phyloP scores from a whole-genome alignment of 2,329 filamentous ascomycete species.

The Aureobasidium sp. region DNA sequence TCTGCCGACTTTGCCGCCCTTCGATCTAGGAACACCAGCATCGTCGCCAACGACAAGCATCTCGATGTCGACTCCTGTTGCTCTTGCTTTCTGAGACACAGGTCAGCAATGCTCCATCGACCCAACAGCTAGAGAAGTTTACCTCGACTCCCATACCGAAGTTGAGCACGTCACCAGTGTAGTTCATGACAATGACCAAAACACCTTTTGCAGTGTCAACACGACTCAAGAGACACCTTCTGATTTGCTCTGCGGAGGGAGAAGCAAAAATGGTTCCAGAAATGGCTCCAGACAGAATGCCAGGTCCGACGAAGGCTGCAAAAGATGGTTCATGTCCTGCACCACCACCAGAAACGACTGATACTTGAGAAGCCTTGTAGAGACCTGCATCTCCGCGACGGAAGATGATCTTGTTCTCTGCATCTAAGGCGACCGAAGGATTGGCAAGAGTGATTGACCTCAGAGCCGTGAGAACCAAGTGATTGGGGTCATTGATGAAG shows the following conservation, averaged over 20 bases:
- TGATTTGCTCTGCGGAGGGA: conserved; percentile 74
- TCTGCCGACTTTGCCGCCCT: conserved; percentile 85
- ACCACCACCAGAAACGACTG: conserved; percentile 80
- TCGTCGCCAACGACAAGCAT: conserved; percentile 93
- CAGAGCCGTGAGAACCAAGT: conserved; percentile 71
- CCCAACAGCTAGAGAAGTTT: conserved; percentile 30
- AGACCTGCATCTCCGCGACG: conserved; percentile 49
- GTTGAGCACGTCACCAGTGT: conserved; percentile 35
- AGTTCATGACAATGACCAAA: conserved; percentile 87
- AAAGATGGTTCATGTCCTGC: conserved; percentile 89
- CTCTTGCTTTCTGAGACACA: conserved; percentile 50
- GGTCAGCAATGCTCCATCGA: conserved; percentile 58
- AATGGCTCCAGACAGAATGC: conserved; percentile 72
- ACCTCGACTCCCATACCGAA: conserved; percentile 16
- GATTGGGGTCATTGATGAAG: conserved; percentile 77
- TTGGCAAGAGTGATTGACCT: conserved; percentile 74
- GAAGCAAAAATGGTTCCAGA: conserved; percentile 84
- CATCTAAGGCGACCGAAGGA: conserved; percentile 72
- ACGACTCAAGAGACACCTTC: conserved; percentile 64
- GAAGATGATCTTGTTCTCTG: conserved; percentile 77
- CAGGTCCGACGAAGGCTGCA: conserved; percentile 73
- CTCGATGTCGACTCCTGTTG: conserved; percentile 67
- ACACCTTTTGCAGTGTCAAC: conserved; percentile 69
- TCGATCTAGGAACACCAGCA: conserved; percentile 74
- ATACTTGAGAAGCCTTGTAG: conserved; percentile 52